Percentiles rank a stretch among this genome's conserved stretches.
phyloP scores from a whole-genome alignment of 805 yeast species.

The Yarrowia sp. region DNA sequence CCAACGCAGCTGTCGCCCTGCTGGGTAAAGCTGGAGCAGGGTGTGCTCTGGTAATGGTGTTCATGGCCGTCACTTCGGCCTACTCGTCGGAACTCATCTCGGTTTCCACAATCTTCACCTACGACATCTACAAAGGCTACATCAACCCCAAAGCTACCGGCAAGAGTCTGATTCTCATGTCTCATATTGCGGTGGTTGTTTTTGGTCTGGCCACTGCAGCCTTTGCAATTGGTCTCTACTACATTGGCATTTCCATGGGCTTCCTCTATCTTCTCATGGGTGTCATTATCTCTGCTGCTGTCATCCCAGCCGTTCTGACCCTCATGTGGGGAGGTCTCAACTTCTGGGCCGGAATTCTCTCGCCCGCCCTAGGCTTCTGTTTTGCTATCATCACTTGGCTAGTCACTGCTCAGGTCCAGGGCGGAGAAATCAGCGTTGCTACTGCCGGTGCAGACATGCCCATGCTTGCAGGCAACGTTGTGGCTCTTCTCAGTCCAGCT shows the following conservation, averaged over 20 bases:
- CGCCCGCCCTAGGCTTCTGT: constrained; percentile 81
- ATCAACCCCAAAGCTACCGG: constrained; percentile 81
- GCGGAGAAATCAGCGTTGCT: constrained; percentile 62
- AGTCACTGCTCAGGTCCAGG: constrained; percentile 51
- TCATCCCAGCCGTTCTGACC: constrained; percentile 75
- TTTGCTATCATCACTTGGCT: constrained; percentile 76
- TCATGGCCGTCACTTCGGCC: constrained; percentile 93
- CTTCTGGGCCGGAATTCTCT: constrained; percentile 67
- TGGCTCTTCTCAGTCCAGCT: constrained; percentile 76
- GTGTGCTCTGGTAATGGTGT: constrained; percentile 76
- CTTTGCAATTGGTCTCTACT: constrained; percentile 79
- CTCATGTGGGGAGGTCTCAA: constrained; percentile 72
- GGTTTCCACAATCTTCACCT: constrained; percentile 82
- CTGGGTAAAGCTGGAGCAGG: constrained; percentile 90
- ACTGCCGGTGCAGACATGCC: constrained; percentile 83
- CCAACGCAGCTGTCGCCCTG: constrained; percentile 80
- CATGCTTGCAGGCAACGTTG: constrained; percentile 88
- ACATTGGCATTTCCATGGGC: constrained; percentile 86
- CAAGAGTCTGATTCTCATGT: constrained; percentile 68
- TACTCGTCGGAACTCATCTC: constrained; percentile 91
- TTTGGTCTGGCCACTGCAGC: constrained; percentile 77
- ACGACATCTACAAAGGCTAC: constrained; percentile 83
- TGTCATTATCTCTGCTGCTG: constrained; percentile 85
- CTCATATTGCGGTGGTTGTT: constrained; percentile 70
- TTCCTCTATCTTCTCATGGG: constrained; percentile 90